These are phyloP conservation scores for Podochytrium sp. DNA, from an alignment of 192 early-diverging fungal genomes.

Conservation along the genomic window DNA sequence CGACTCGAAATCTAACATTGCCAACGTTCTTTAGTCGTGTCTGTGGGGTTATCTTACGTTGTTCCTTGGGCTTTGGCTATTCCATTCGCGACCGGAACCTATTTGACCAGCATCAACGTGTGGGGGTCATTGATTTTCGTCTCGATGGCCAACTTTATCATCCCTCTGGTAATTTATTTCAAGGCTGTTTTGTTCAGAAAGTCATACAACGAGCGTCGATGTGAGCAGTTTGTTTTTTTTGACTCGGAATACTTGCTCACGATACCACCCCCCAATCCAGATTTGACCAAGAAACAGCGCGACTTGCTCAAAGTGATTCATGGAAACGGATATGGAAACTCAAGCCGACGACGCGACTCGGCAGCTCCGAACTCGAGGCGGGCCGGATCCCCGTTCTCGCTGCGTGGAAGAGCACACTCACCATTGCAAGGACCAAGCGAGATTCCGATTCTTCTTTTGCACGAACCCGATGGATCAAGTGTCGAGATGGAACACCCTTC, in stretches of 20 bases:
- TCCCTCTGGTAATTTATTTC: slow-evolving; percentile 53
- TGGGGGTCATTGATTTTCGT: slow-evolving; percentile 52
- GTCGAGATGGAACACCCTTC: too few relatives aligned
- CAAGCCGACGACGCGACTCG: too few relatives aligned
- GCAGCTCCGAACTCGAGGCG: too few relatives aligned
- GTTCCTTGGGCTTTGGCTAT: slow-evolving; percentile 42
- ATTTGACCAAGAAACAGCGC: slow-evolving; percentile 29
- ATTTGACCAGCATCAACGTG: slow-evolving; percentile 30
- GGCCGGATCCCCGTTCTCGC: too few relatives aligned
- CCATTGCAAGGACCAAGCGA: too few relatives aligned
- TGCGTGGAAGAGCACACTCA: too few relatives aligned
- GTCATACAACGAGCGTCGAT: slow-evolving; percentile 38
- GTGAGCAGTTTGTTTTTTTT: not conserved
- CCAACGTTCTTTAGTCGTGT: not conserved
- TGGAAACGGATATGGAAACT: not conserved
- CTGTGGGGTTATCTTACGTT: slow-evolving; percentile 31
- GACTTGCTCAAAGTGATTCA: slow-evolving; percentile 30
- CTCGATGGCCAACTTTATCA: slow-evolving; percentile 49
- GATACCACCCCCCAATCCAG: not conserved
- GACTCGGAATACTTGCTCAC: not conserved
- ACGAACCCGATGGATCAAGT: too few relatives aligned
- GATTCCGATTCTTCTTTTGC: not conserved
- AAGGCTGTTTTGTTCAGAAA: slow-evolving; percentile 46
- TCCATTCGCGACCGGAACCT: slow-evolving; percentile 38
- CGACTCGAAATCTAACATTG: not conserved